Evolutionary conservation across 2,329 filamentous ascomycete species (phyloP), one percentile per base, ranked within the genome.

Genomic region (Chaetomium olivaceum): DNA sequence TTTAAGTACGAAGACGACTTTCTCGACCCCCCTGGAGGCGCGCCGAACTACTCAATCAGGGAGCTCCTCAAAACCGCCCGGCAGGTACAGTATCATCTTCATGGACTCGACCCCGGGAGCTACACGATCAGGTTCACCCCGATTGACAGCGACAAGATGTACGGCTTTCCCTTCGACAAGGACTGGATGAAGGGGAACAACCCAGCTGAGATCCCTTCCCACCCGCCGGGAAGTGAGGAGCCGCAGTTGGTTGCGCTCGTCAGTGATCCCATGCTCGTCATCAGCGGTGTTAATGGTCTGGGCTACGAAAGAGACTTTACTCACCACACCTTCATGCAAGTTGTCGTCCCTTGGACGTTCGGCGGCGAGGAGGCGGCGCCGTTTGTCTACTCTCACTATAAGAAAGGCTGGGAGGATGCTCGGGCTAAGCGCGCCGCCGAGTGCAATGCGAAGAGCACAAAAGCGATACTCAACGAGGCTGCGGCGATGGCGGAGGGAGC

Each of bases 261-360:
- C 9, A 48, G 57, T 27, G 57, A 58, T 21, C 57, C 57, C 23
- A 58, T 58, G 57, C 25, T 58, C 7, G 57, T 50, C 14, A 8
- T 48, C 23, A 58, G 39, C 43, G 39, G 39, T 9, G 7, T 9
- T 23, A 14, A 48, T 31, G 12, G 16, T 1, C 2, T n/a, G 4
- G 11, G 39, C 11, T 50, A 58, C 57, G 39, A 58, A 1, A 12
- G 14, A n/a, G 1, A 58, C 3, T 31, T 50, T 39, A n/a, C 11
- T 1, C 16, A 7, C 2, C 27, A n/a, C 39, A 2, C 39, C 7
- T 1, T 11, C 5, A 21, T 31, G 39, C 5, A 1, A 5, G 57
- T 58, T 16, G 39, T 58, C 7, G 25, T 23, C 8, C 39, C 57
- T 11, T 58, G 57, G 57, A 48, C 39, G 0, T 48, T 31, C 23